A percentile compares a stretch with the other conserved stretches of the same genome.
phyloP scores from a whole-genome alignment of 208 protist genomes.

The Phytomonas francai region DNA sequence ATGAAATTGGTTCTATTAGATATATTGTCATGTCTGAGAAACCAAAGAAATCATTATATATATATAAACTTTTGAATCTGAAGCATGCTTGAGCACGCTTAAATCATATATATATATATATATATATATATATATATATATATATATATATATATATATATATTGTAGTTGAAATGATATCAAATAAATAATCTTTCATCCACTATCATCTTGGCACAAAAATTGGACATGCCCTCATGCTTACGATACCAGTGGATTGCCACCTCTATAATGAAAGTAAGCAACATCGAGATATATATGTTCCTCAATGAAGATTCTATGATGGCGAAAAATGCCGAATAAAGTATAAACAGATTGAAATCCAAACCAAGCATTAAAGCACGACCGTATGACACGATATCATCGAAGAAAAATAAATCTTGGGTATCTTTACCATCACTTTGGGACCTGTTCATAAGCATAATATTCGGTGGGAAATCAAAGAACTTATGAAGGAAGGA shows the following conservation, averaged over 20 bases:
- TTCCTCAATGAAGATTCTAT: constrained; percentile 64
- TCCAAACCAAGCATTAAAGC: constrained; percentile 71
- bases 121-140: constrained; percentile 2
- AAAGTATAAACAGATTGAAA: constrained; percentile 66
- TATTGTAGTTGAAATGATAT: not conserved
- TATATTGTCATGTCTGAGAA: not conserved
- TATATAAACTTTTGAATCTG: not conserved
- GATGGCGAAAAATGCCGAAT: constrained; percentile 54
- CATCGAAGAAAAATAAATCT: constrained; percentile 83
- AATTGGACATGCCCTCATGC: constrained; percentile 49
- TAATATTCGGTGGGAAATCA: constrained; percentile 65
- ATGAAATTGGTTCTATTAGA: not conserved
- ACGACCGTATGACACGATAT: constrained; percentile 39
- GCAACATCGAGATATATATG: constrained; percentile 42
- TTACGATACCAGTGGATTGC: constrained; percentile 43
- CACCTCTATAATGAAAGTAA: constrained; percentile 59
- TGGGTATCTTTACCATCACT: constrained; percentile 50
- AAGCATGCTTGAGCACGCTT: not conserved
- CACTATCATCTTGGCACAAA: constrained; percentile 75
- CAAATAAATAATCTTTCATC: constrained; percentile 77
- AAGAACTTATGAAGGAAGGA: constrained; percentile 59
- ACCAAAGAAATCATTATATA: not conserved
- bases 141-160: not conserved
- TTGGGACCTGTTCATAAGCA: constrained; percentile 80
- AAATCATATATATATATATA: constrained; percentile 4